A percentile compares a stretch with the other conserved stretches of the same genome.
Conservation (phyloP, 331 rosid genomes). For the Rhamnella rubrinervis region DNA sequence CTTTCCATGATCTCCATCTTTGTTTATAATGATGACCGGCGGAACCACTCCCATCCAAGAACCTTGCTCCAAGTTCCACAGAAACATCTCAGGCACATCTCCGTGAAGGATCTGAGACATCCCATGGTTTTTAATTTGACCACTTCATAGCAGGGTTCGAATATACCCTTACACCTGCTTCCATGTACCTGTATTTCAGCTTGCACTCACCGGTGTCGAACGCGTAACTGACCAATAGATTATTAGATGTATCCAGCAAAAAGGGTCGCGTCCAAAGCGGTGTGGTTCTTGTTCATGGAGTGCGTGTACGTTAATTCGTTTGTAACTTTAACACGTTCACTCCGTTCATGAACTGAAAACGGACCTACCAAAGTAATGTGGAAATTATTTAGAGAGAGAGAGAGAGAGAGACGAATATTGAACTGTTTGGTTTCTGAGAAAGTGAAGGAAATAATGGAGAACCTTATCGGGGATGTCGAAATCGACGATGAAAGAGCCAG, state of each 20-base stretch:
- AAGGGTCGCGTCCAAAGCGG: background rate
- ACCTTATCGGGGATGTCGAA: constrained; percentile 11
- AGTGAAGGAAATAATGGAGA: background rate
- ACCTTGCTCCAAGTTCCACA: constrained; percentile 17
- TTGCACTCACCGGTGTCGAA: too few species aligned
- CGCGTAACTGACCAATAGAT: background rate
- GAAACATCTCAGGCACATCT: constrained; percentile 1
- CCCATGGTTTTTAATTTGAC: constrained; percentile 9
- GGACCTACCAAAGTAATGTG: background rate
- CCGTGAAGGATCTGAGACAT: constrained; percentile 20
- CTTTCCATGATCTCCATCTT: background rate
- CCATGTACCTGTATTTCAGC: too few species aligned
- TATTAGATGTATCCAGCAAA: constrained; percentile 8
- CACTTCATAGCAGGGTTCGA: constrained; percentile 28
- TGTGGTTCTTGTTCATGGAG: background rate
- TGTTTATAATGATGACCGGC: constrained; percentile 3
- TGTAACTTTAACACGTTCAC: background rate
- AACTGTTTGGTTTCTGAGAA: background rate
- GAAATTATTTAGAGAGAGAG: background rate
- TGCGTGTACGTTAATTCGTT: constrained; percentile 1
- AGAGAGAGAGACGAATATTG: background rate
- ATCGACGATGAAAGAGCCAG: constrained; percentile 1
- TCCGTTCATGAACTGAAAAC: constrained; percentile 13
- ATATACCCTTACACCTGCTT: background rate
- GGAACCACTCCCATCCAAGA: constrained; percentile 21